Percentiles rank a stretch among this genome's conserved stretches.
These are phyloP conservation scores for Pyronema domesticum DNA, from an alignment of 495 filamentous ascomycete species.

Conservation along the genomic window DNA sequence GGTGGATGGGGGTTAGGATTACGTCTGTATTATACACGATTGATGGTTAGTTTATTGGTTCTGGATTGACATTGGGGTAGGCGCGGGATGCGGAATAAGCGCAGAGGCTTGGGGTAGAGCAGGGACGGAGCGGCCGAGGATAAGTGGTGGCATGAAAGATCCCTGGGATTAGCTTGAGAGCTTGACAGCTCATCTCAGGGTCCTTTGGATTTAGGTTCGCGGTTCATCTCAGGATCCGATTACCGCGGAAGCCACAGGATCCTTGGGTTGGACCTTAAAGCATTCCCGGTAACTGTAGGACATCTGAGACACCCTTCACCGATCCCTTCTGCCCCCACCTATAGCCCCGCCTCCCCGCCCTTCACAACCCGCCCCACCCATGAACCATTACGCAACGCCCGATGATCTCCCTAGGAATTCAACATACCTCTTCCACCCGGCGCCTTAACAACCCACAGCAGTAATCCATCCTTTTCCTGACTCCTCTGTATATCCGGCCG, in stretches of 20 bases:
- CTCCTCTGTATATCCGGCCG: neutral
- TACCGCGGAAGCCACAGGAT: too few relatives aligned
- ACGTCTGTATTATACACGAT: conserved; percentile 45
- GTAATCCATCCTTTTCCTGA: neutral
- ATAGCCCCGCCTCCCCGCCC: too few relatives aligned
- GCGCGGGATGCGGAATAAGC: neutral
- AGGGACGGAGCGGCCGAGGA: neutral
- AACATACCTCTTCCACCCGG: too few relatives aligned
- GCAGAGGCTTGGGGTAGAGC: neutral
- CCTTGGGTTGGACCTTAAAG: too few relatives aligned
- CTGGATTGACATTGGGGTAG: neutral
- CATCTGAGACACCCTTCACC: too few relatives aligned
- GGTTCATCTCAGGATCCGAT: neutral
- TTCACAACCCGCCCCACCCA: too few relatives aligned
- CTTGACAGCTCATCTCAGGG: neutral
- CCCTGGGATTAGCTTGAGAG: too few relatives aligned
- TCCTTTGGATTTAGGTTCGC: neutral
- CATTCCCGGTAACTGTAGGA: too few relatives aligned
- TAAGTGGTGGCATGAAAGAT: neutral
- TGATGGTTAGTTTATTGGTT: neutral
- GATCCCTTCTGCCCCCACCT: too few relatives aligned
- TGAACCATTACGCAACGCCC: too few relatives aligned
- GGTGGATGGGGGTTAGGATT: conserved; percentile 82
- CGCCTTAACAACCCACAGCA: neutral
- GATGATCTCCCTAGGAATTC: too few relatives aligned